These are phyloP conservation scores for Strobilomyces echinocephalus DNA, from an alignment of 768 basidiomycete genomes.

Conservation along the genomic window DNA sequence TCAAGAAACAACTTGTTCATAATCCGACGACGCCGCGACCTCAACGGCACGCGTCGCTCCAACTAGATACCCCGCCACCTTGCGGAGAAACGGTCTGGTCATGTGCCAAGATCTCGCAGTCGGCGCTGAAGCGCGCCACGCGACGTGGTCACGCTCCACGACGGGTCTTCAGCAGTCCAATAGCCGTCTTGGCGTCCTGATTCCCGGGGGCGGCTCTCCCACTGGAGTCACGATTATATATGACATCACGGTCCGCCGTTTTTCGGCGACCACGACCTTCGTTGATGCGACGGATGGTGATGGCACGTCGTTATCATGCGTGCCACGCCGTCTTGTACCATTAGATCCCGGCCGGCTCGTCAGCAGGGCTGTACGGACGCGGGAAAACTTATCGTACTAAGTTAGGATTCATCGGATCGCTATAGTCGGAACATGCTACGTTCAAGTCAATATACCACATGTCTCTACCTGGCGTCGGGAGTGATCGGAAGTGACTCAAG, in stretches of 20 bases:
- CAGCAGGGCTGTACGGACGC: slow-evolving; percentile 14
- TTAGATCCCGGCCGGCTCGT: slow-evolving; percentile 5
- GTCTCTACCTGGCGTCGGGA: background rate
- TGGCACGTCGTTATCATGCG: background rate
- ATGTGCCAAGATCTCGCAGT: slow-evolving; percentile 30
- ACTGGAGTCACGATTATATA: slow-evolving; percentile 9
- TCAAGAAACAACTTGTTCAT: slow-evolving; percentile 6
- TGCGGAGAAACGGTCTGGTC: slow-evolving; percentile 23
- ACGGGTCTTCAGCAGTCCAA: slow-evolving; percentile 22
- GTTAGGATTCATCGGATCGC: background rate
- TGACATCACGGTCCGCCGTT: background rate
- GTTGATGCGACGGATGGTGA: slow-evolving; percentile 3
- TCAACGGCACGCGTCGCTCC: slow-evolving; percentile 10
- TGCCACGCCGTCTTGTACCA: slow-evolving; percentile 15
- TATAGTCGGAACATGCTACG: background rate
- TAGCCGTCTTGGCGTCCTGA: slow-evolving; percentile 13
- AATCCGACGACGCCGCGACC: slow-evolving; percentile 6
- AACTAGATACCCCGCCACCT: slow-evolving; percentile 1
- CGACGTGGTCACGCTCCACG: slow-evolving; percentile 18
- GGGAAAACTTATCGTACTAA: background rate
- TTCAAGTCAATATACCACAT: background rate
- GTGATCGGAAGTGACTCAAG: no score
- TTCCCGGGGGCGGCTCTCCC: background rate
- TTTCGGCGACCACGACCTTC: slow-evolving; percentile 9
- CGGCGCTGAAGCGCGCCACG: slow-evolving; percentile 23